A percentile compares a stretch with the other conserved stretches of the same genome.
Conservation (phyloP, 495 filamentous ascomycete species). For the Stereocaulon alpinum region DNA sequence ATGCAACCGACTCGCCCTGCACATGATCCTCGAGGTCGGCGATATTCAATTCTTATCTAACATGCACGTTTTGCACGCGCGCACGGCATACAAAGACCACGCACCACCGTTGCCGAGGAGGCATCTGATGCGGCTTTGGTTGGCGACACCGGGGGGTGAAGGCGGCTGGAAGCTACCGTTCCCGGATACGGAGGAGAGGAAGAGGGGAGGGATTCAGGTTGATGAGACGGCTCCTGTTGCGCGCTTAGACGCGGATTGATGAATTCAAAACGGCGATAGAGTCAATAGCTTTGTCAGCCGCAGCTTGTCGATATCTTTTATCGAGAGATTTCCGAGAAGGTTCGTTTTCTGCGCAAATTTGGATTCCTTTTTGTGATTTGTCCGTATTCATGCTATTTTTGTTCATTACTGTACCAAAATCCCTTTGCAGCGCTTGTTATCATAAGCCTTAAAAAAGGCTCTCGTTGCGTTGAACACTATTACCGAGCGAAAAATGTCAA, state of each 20-base stretch:
- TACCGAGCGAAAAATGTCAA: too few relatives aligned
- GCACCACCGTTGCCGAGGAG: constrained; percentile 51
- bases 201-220: constrained; percentile 79
- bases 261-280: too few relatives aligned
- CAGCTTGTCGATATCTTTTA: too few relatives aligned
- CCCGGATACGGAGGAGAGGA: constrained; percentile 69
- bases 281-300: too few relatives aligned
- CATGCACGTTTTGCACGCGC: constrained; percentile 56
- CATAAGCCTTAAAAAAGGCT: too few relatives aligned
- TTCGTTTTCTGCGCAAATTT: too few relatives aligned
- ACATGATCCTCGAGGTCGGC: constrained; percentile 70
- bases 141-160: constrained; percentile 68
- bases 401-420: too few relatives aligned
- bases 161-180: constrained; percentile 82
- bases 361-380: too few relatives aligned
- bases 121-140: constrained; percentile 79
- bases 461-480: too few relatives aligned
- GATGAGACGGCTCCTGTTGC: constrained; percentile 59
- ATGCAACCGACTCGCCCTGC: constrained; percentile 52
- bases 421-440: too few relatives aligned
- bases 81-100: constrained; percentile 58
- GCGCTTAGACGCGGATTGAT: constrained; percentile 18
- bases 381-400: too few relatives aligned
- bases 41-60: constrained; percentile 72
- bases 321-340: too few relatives aligned